Evolutionary conservation across 2,329 filamentous ascomycete species (phyloP).

Genomic region (Exophiala xenobiotica): DNA sequence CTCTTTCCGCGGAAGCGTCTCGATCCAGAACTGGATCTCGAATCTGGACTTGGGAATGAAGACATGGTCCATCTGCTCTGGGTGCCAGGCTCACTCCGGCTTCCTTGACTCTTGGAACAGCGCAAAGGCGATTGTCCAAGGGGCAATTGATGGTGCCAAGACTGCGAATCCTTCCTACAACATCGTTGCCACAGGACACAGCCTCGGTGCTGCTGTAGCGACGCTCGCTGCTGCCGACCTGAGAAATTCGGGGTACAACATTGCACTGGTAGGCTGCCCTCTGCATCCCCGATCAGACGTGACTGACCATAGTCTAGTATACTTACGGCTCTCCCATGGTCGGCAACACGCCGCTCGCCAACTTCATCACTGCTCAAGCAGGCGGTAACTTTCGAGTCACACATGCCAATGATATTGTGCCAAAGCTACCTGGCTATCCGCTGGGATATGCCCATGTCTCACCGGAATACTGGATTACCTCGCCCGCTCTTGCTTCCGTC

Average conservation of each 20-base stretch:
- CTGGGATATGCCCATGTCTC: conserved; percentile 39
- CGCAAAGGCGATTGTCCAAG: conserved; percentile 39
- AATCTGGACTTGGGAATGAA: conserved; percentile 32
- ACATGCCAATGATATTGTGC: conserved; percentile 41
- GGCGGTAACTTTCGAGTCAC: conserved; percentile 40
- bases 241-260: conserved; percentile 40
- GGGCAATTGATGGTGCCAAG: conserved; percentile 38
- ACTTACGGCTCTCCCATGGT: conserved; percentile 46
- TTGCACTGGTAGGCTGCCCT: conserved; percentile 40
- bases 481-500: conserved; percentile 32
- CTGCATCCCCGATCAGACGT: neutral
- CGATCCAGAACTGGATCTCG: conserved; percentile 34
- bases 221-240: conserved; percentile 48
- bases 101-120: conserved; percentile 50
- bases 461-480: conserved; percentile 45
- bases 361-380: conserved; percentile 39
- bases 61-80: conserved; percentile 43
- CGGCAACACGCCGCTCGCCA: conserved; percentile 40
- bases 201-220: conserved; percentile 53
- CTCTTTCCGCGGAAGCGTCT: conserved; percentile 37
- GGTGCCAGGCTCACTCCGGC: conserved; percentile 46
- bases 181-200: conserved; percentile 51
- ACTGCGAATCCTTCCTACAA: conserved; percentile 42
- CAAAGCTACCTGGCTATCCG: conserved; percentile 38
- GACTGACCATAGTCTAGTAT: conserved; percentile 34